Conservation (phyloP, 208 protist species). For the Acanthamoeba healyi region DNA sequence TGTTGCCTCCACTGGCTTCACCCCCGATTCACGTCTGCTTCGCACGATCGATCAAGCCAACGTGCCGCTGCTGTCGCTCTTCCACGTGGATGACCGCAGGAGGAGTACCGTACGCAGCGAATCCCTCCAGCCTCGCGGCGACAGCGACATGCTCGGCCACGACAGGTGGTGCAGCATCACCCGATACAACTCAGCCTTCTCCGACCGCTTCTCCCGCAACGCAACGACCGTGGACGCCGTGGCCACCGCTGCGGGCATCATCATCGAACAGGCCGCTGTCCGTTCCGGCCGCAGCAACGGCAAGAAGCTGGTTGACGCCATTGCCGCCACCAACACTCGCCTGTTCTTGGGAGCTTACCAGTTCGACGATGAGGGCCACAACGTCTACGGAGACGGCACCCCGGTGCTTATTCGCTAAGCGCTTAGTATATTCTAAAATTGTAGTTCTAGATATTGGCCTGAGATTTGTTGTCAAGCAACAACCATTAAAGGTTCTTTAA, state of each 20-base stretch:
- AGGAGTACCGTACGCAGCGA: neutral
- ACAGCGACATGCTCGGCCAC: neutral
- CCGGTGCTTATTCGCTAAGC: neutral
- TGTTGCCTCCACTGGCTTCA: neutral
- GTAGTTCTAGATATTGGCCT: no score
- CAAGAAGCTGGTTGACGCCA: neutral
- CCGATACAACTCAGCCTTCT: neutral
- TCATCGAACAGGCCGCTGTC: neutral
- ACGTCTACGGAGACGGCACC: neutral
- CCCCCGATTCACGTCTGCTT: neutral
- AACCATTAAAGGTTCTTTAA: no score
- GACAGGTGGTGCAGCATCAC: neutral
- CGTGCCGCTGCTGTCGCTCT: neutral
- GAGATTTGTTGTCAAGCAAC: no score
- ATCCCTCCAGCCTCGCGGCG: neutral
- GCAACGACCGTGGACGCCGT: neutral
- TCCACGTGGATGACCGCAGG: neutral
- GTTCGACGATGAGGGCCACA: neutral
- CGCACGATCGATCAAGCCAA: neutral
- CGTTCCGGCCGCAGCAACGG: neutral
- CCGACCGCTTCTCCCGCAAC: neutral
- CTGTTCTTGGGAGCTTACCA: neutral
- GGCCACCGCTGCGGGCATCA: neutral
- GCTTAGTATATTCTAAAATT: no score
- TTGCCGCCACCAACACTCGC: neutral